phyloP scores from a whole-genome alignment of 306 rosid genomes.

The Delonix regia region DNA sequence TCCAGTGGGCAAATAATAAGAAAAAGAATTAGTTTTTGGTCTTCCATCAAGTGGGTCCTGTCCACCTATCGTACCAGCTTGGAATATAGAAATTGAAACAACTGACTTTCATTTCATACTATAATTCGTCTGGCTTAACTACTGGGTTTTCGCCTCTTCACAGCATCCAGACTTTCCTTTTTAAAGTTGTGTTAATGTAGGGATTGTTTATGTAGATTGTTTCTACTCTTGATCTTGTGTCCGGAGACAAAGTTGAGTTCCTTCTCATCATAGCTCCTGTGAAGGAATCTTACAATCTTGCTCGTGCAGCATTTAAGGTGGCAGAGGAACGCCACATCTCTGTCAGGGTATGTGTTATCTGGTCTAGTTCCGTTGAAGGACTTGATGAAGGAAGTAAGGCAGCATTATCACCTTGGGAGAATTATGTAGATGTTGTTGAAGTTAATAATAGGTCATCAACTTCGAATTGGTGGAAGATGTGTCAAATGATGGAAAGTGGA shows the following conservation, averaged over 20 bases:
- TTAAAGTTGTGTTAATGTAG: constrained; percentile 25
- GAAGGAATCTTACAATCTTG: constrained; percentile 51
- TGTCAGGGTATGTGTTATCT: constrained; percentile 49
- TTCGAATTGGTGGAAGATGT: constrained; percentile 61
- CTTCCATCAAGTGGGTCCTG: not conserved
- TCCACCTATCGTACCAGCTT: not conserved
- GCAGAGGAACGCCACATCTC: constrained; percentile 53
- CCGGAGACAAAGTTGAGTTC: constrained; percentile 59
- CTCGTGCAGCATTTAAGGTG: constrained; percentile 51
- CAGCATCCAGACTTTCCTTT: not conserved
- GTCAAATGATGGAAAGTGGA: constrained; percentile 57
- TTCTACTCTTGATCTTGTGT: constrained; percentile 61
- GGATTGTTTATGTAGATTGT: constrained; percentile 40
- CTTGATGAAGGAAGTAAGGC: constrained; percentile 37
- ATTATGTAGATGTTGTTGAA: constrained; percentile 53
- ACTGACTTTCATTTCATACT: not conserved
- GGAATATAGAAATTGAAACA: not conserved
- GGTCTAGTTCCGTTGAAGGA: constrained; percentile 45
- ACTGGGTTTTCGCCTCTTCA: not conserved
- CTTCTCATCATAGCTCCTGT: constrained; percentile 59
- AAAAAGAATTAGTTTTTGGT: not conserved
- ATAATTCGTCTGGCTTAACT: not conserved
- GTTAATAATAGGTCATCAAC: constrained; percentile 41
- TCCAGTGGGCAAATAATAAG: not conserved
- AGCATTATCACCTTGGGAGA: constrained; percentile 51